Evolutionary conservation across 2,329 filamentous ascomycete species (phyloP), one percentile per base, ranked within the genome.

Genomic region (Penicillium sp.): DNA sequence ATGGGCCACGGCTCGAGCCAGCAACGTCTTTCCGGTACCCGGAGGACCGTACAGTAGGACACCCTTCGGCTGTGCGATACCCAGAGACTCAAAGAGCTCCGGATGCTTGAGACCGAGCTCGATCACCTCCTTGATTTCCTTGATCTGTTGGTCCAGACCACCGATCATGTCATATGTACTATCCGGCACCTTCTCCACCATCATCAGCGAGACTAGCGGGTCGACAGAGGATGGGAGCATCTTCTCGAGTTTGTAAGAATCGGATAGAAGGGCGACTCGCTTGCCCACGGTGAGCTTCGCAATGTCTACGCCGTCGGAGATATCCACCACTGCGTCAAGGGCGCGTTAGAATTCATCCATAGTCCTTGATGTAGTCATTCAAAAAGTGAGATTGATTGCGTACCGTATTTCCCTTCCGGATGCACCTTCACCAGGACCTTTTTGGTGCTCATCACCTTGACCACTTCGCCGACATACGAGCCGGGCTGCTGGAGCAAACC

Each of bases 81-180:
- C 94, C 52, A 99, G 86, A n/a, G 91, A 96, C 77, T 99, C 94
- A 77, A 99, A 99, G 29, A 99, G 86, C 77, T 99, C 94, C 5
- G 94, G 94, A 74, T 99, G 94, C 80, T 97, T 97, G 58, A 99
- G 85, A 61, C 94, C 94, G 37, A 99, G 87, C 80, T 99, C 94
- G 73, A 99, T 97, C 66, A 99, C 94, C 78, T 99, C 94, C 79
- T 99, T 99, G 82, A 99, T 99, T 74, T 99, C 94, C 80, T 99
- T 97, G 80, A 99, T 97, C 73, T 99, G 94, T 74, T 99, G 93
- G 72, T 99, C 94, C 56, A 99, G 80, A 62, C 94, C 94, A 77
- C 94, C 94, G 73, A 99, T 99, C 94, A 99, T 99, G 78, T 99
- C 94, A 81, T 99, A 99, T 71, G 94, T 99, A 79, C 91, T 97